Percentiles rank a stretch among this genome's conserved stretches.
phyloP scores from a whole-genome alignment of 169 alveolate genomes.

The Cryptosporidium sp. region DNA sequence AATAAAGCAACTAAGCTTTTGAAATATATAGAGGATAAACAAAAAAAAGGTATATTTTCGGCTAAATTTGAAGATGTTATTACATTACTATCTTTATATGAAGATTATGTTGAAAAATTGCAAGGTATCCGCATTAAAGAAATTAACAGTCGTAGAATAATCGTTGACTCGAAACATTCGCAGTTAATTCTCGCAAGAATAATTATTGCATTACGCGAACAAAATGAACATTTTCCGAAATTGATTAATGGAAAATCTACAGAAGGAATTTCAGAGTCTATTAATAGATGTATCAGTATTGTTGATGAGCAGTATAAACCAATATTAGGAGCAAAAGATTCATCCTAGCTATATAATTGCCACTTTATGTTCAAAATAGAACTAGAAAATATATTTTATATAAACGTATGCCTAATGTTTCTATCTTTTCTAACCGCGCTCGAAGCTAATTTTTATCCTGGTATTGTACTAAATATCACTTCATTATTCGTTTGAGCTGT shows the following conservation, averaged over 20 bases:
- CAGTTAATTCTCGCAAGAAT: constrained; percentile 66
- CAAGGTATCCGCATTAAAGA: constrained; percentile 56
- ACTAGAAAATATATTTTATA: not conserved
- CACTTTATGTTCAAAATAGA: not conserved
- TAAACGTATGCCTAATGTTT: not conserved
- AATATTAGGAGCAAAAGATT: not conserved
- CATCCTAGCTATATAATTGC: not conserved
- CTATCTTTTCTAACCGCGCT: constrained; percentile 10
- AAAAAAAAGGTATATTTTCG: constrained; percentile 55
- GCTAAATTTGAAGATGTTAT: constrained; percentile 50
- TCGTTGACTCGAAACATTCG: constrained; percentile 53
- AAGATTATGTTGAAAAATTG: constrained; percentile 35
- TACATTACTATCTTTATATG: constrained; percentile 42
- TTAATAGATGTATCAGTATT: constrained; percentile 55
- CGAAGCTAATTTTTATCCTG: not conserved
- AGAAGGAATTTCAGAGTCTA: constrained; percentile 32
- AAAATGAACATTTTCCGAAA: constrained; percentile 27
- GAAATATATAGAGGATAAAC: constrained; percentile 49
- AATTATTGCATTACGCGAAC: constrained; percentile 46
- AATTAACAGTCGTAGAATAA: constrained; percentile 25
- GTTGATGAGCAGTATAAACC: constrained; percentile 52
- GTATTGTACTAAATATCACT: not conserved
- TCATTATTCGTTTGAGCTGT: not conserved
- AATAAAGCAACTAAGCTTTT: constrained; percentile 52
- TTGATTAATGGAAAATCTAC: constrained; percentile 21